Evolutionary conservation across 1,284 basidiomycete genomes (phyloP).

Genomic region (Ceratobasidium sp.): DNA sequence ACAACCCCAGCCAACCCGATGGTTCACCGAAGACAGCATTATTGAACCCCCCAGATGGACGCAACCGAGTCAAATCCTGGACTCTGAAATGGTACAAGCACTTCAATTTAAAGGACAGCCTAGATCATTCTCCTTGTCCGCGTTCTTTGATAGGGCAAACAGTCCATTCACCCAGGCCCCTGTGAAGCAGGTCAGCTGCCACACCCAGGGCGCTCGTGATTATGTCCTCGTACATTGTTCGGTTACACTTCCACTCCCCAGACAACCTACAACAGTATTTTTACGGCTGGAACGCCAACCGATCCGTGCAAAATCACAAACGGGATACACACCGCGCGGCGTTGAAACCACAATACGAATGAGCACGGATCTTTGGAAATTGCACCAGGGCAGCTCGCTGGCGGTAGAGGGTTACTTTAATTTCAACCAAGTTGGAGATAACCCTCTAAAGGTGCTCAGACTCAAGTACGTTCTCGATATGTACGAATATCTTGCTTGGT

Average conservation of each 20-base stretch:
- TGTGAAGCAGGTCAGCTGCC: neutral
- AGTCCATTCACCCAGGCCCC: too few relatives aligned
- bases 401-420: neutral
- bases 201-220: neutral
- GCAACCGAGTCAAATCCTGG: too few relatives aligned
- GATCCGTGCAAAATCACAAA: neutral
- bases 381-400: neutral
- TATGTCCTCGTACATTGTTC: conserved; percentile 11
- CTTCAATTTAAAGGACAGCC: too few relatives aligned
- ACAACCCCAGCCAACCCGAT: too few relatives aligned
- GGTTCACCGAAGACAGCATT: too few relatives aligned
- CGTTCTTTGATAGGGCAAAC: too few relatives aligned
- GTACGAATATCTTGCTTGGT: neutral
- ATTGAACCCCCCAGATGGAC: too few relatives aligned
- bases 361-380: neutral
- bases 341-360: neutral
- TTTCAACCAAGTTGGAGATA: neutral
- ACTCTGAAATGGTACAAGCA: too few relatives aligned
- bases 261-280: neutral
- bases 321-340: neutral
- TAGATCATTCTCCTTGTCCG: too few relatives aligned
- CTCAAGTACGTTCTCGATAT: conserved; percentile 10
- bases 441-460: neutral
- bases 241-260: neutral
- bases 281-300: conserved; percentile 22